Base-by-base conservation (phyloP, 2,329 filamentous ascomycete genomes). In the Trichocomaceae sp. region DNA sequence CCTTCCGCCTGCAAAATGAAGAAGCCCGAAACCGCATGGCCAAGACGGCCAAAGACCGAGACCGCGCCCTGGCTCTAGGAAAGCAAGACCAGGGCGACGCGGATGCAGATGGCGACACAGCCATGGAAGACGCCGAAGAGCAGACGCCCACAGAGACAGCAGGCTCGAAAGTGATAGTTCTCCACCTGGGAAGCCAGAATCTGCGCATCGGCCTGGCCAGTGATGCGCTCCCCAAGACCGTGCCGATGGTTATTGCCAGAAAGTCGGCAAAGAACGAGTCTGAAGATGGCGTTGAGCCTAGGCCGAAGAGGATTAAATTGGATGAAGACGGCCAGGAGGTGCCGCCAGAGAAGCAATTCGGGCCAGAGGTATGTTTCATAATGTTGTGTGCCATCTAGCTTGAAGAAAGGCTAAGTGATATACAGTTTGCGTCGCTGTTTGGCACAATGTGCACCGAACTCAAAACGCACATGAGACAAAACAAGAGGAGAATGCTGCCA, bases 101-200 rank as follows among this genome's bases (percentile, higher is more conserved):
- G 0, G 77, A 78, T 46, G 62, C 65, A 29, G 71, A 76, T 60
- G 72, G 70, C 5, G 75, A 83, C 60, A 77, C 81, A 45, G 83
- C 84, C 15, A 79, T 86, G 67, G 76, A 76, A 44, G 74, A 72
- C 19, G 78, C 81, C 22, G 78, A 79, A 54, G 77, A 80, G 23
- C 23, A 26, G 45, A 76, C 80, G 8, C 75, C 78, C 12, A 75
- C 77, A 13, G 81, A 84, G 63, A 83, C 83, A 44, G 85, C 89
- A 61, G 87, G 90, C 5, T 92, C 90, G 9, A 95, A 92, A 70
- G 87, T 95, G 58, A 92, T 99, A 66, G 87, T 97, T 57, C 89
- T 99, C 63, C 93, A 99, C 68, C 85, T 92, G 2, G 93, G 93
- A 29, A 97, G 92, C 67, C 92, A 97, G 72, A 97, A 97, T 61